Base-by-base conservation (phyloP, 305 asterid species). In the Nicotiana rustica region DNA sequence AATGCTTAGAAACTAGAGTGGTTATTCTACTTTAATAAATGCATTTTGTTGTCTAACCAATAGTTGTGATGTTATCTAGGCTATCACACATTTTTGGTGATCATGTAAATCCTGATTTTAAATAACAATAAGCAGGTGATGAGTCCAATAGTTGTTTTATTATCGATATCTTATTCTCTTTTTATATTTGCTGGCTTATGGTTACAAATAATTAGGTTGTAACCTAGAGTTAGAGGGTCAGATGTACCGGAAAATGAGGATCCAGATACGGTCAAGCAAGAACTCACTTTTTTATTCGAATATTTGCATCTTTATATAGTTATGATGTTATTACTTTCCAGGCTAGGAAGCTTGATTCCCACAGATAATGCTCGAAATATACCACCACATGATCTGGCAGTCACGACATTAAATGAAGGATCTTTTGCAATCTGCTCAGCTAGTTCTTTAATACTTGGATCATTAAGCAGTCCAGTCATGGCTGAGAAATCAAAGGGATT, bases 361-460 rank as follows among this genome's bases (percentile, higher is more conserved):
- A 41, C 87, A 31, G 79, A 38, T 65, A 80, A 69, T 84, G 90
- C 86, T 75, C 91, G 88, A 10, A 90, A 92, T 84, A 84, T 88
- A 83, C 98, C 99, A 38, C 98, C 96, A 10, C 82, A 91, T 88
- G 84, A 93, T 89, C 21, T 93, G 86, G 91, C 85, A 4, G 99
- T 98, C 79, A 85, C 90, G 61, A 25, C 25, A 84, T 85, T 93
- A 85, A 95, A 94, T 47, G 99, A 83, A 83, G 99, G 98, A 84
- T 95, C 98, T 84, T 92, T 95, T 82, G 99, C 92, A 81, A 95
- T 93, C 89, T 95, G 98, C 85, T 95, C 97, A 12, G 99, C 99
- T 89, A 95, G 86, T 76, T 93, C 99, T 90, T 94, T 95, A 81
- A 95, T 93, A 91, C 97, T 93, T 36, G 99, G 99, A 76, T 95